These are phyloP conservation scores for Hypoxylon fuscum DNA, from an alignment of 495 filamentous ascomycete genomes.

Conservation along the genomic window DNA sequence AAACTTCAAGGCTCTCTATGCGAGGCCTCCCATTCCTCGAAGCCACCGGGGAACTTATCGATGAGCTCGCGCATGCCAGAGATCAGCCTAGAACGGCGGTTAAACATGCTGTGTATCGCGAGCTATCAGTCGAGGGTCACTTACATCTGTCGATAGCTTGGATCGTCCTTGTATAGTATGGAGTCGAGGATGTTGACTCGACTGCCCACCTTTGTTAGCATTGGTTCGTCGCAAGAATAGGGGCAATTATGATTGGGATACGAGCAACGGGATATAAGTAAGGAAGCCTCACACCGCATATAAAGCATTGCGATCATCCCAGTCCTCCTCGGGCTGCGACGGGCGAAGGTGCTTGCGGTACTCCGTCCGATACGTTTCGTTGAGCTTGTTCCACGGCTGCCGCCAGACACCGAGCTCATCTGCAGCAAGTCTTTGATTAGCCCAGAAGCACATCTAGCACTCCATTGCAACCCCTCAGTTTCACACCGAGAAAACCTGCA, in stretches of 20 bases:
- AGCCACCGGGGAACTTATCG: conserved; percentile 30
- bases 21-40: conserved; percentile 23
- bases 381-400: conserved; percentile 33
- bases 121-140: not conserved
- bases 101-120: not conserved
- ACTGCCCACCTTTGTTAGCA: conserved; percentile 3
- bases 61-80: conserved; percentile 33
- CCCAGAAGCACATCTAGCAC: not conserved
- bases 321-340: conserved; percentile 41
- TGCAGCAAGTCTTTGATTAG: conserved; percentile 7
- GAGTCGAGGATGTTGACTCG: conserved; percentile 37
- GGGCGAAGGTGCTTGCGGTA: conserved; percentile 34
- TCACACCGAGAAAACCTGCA: conserved; percentile 5
- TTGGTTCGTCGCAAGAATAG: not conserved
- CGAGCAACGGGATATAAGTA: not conserved
- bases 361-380: conserved; percentile 20
- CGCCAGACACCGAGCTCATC: conserved; percentile 38
- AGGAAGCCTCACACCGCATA: conserved; percentile 34
- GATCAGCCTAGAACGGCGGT: conserved; percentile 19
- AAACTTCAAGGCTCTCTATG: no score
- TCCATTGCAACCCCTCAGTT: not conserved
- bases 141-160: conserved; percentile 31
- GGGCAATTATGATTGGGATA: no score
- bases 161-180: conserved; percentile 34
- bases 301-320: conserved; percentile 43